Conservation (phyloP, 2,329 filamentous ascomycete genomes). For the Neospermospora avenae region DNA sequence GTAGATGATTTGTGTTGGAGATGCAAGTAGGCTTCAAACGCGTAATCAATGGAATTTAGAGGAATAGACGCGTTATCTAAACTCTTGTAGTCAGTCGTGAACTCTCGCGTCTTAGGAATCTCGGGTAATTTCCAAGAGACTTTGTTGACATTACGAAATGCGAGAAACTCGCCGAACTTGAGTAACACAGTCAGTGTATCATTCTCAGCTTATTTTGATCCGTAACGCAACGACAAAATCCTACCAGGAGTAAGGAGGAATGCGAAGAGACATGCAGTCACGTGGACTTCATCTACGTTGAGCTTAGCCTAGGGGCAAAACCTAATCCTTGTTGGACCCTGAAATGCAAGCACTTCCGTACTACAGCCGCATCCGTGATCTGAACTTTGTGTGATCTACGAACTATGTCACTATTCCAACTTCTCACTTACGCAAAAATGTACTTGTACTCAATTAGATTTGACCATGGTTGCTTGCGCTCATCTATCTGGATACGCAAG, state of each 20-base stretch:
- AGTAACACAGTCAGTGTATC: background rate
- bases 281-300: background rate
- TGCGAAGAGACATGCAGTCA: background rate
- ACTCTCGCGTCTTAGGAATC: background rate
- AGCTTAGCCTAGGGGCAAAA: background rate
- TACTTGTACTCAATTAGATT: no score
- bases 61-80: background rate
- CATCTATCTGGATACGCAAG: background rate
- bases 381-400: no score
- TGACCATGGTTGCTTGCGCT: no score
- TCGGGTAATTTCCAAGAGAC: background rate
- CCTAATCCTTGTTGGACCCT: constrained; percentile 1
- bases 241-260: no score
- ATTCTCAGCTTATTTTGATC: no score
- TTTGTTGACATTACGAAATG: background rate
- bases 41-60: background rate
- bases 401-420: no score
- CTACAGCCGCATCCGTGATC: no score
- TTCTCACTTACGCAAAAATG: no score
- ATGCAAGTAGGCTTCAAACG: background rate
- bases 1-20: background rate
- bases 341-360: constrained; percentile 5
- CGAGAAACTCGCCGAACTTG: no score
- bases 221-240: no score
- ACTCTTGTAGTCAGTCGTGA: background rate